Evolutionary conservation across 805 yeast genomes (phyloP), one percentile per base, ranked within the genome.

Genomic region (Candida pseudofarinosa): DNA sequence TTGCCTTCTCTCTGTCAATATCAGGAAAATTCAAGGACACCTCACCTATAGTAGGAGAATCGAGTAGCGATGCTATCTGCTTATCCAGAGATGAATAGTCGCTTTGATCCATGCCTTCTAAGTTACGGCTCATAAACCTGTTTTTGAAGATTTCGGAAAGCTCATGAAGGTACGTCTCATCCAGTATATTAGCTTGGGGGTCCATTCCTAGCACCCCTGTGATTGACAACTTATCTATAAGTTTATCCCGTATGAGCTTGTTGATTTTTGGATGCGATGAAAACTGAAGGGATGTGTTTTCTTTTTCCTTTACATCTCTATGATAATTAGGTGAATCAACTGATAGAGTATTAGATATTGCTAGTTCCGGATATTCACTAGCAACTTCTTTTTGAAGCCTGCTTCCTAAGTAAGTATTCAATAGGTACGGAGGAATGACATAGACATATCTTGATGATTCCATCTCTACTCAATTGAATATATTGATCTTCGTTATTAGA

Each of bases 371-470:
- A 43, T 62, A 58, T 33, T 50, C 39, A 30, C 41, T 38, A 18
- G 47, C 40, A 28, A 69, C 47, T 26, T 58, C 54, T 39, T 52
- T 50, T 40, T 63, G 60, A 12, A 67, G 52, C 38, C 53, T 52
- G 4, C 60, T 59, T 1, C 76, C 76, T 15, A 57, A 47, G 35
- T 66, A 57, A 4, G 73, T 63, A 39, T 67, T 54, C 14, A 70
- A 63, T 31, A 70, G 54, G 48, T 71, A 71, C 7, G 76, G 76
- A 6, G 76, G 76, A 12, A 71, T 65, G 18, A 67, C 54, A 47
- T 69, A 66, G 13, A 58, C 54, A 39, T 52, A 43, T 23, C 52
- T 53, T 18, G 54, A 43, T 33, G 47, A 38, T n/a, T 41, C 46
- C 51, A 47, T 49, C 17, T 19, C n/a, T 7, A 7, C 28, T 23